These are phyloP conservation scores for Kalmanozyma brasiliensis DNA, from an alignment of 1,284 basidiomycete genomes.

Conservation along the genomic window DNA sequence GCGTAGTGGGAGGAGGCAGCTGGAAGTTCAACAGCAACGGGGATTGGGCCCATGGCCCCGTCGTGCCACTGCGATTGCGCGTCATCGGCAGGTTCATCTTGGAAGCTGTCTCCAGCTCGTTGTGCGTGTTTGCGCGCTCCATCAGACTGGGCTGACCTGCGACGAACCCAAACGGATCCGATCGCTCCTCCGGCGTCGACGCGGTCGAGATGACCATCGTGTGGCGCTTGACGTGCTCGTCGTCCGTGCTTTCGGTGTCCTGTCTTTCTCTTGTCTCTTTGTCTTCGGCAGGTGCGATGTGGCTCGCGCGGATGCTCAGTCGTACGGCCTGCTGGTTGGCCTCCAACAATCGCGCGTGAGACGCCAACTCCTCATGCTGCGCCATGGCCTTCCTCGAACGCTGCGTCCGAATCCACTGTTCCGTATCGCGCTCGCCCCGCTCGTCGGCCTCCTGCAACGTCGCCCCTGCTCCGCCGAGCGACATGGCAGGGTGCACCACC, in stretches of 20 bases:
- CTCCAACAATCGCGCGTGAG: slow-evolving; percentile 19
- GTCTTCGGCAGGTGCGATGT: too few relatives aligned
- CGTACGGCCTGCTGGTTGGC: slow-evolving; percentile 13
- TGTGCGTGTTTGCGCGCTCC: slow-evolving; percentile 20
- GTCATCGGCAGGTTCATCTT: slow-evolving; percentile 22
- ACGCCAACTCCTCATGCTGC: slow-evolving; percentile 32
- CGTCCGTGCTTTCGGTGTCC: slow-evolving; percentile 27
- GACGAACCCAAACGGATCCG: slow-evolving; percentile 22
- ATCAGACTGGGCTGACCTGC: slow-evolving; percentile 22
- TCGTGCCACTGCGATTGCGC: slow-evolving; percentile 37
- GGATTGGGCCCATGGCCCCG: slow-evolving; percentile 49
- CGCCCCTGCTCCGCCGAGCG: slow-evolving; percentile 14
- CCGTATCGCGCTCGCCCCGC: slow-evolving; percentile 29
- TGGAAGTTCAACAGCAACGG: slow-evolving; percentile 35
- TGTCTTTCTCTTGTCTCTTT: slow-evolving; percentile 27
- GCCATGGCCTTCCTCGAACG: slow-evolving; percentile 27
- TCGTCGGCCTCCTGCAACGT: slow-evolving; percentile 15
- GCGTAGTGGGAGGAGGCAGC: slow-evolving; percentile 26
- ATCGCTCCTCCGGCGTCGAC: slow-evolving; percentile 30
- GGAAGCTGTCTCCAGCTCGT: slow-evolving; percentile 4
- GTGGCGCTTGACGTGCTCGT: slow-evolving; percentile 19
- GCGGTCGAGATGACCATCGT: slow-evolving; percentile 41
- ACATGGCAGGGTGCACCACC: slow-evolving; percentile 4
- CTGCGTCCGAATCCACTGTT: slow-evolving; percentile 46
- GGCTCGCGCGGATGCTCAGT: slow-evolving; percentile 34